These are phyloP conservation scores for Pythium aristosporum DNA, from an alignment of 352 stramenopile genomes.

Conservation along the genomic window DNA sequence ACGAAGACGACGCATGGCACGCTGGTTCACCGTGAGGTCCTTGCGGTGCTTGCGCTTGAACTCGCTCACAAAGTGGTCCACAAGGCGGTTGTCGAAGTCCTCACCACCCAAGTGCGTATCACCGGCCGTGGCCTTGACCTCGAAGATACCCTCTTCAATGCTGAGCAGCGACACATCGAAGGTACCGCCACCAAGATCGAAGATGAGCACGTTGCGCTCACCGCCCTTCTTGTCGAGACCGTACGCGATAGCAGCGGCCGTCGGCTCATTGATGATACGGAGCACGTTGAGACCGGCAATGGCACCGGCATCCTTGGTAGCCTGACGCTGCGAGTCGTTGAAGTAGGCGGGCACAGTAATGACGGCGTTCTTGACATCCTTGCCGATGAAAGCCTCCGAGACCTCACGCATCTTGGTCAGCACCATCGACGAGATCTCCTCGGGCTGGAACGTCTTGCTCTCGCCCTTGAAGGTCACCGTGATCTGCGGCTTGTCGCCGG, in stretches of 20 bases:
- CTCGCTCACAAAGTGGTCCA: slow-evolving; percentile 92
- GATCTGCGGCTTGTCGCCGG: slow-evolving; percentile 56
- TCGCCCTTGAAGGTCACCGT: slow-evolving; percentile 35
- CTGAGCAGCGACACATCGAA: slow-evolving; percentile 1
- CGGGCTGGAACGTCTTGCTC: slow-evolving; percentile 54
- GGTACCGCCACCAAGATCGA: neutral
- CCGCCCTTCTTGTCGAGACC: slow-evolving; percentile 48
- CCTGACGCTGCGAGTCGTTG: slow-evolving; percentile 34
- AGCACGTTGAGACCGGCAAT: slow-evolving; percentile 24
- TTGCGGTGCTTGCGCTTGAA: slow-evolving; percentile 92
- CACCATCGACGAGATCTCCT: slow-evolving; percentile 68
- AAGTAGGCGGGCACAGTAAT: slow-evolving; percentile 36
- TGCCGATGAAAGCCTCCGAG: slow-evolving; percentile 33
- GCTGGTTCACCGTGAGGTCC: slow-evolving; percentile 87
- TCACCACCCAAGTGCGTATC: slow-evolving; percentile 93
- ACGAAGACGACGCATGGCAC: slow-evolving; percentile 88
- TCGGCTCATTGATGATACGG: slow-evolving; percentile 93
- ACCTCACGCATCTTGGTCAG: slow-evolving; percentile 56
- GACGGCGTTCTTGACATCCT: slow-evolving; percentile 30
- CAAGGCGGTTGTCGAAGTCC: slow-evolving; percentile 95
- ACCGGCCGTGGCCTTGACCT: slow-evolving; percentile 94
- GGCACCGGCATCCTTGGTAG: slow-evolving; percentile 32
- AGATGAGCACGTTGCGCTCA: slow-evolving; percentile 17
- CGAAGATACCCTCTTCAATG: slow-evolving; percentile 92
- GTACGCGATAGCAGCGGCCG: slow-evolving; percentile 90